A percentile compares a stretch with the other conserved stretches of the same genome.
Evolutionary conservation across 495 filamentous ascomycete genomes (phyloP).

Genomic region (Neurospora sp.): DNA sequence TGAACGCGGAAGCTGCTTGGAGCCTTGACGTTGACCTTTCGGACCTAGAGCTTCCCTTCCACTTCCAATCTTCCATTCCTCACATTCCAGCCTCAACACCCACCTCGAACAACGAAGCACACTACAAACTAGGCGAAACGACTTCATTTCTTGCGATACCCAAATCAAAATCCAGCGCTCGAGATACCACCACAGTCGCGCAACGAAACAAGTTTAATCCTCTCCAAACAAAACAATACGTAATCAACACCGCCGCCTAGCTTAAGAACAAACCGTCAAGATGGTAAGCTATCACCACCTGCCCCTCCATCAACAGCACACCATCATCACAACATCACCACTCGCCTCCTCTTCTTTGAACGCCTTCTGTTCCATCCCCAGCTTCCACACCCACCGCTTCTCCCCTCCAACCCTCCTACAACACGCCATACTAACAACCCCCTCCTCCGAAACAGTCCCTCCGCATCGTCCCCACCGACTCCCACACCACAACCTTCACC

Average conservation of each 20-base stretch:
- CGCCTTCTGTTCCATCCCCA: too few relatives aligned
- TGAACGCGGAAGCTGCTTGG: constrained; percentile 35
- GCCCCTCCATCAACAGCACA: not conserved
- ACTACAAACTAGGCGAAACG: not conserved
- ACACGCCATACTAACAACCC: too few relatives aligned
- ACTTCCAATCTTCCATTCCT: not conserved
- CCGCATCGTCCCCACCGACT: constrained; percentile 66
- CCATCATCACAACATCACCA: too few relatives aligned
- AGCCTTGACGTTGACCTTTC: constrained; percentile 24
- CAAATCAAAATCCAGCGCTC: not conserved
- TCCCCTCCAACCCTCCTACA: too few relatives aligned
- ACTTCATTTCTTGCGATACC: not conserved
- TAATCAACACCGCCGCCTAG: not conserved
- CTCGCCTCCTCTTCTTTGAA: too few relatives aligned
- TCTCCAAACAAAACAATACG: not conserved
- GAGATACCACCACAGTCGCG: not conserved
- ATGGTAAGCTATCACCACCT: constrained; percentile 33
- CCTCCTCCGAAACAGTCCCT: too few relatives aligned
- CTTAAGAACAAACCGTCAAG: constrained; percentile 17
- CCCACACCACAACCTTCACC: constrained; percentile 49
- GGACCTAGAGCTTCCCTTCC: constrained; percentile 7
- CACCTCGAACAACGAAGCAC: constrained; percentile 1
- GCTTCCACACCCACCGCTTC: too few relatives aligned
- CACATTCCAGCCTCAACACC: constrained; percentile 1
- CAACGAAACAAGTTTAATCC: not conserved